Evolutionary conservation across 345 rosid species (phyloP).

Genomic region (Reutealis trisperma): DNA sequence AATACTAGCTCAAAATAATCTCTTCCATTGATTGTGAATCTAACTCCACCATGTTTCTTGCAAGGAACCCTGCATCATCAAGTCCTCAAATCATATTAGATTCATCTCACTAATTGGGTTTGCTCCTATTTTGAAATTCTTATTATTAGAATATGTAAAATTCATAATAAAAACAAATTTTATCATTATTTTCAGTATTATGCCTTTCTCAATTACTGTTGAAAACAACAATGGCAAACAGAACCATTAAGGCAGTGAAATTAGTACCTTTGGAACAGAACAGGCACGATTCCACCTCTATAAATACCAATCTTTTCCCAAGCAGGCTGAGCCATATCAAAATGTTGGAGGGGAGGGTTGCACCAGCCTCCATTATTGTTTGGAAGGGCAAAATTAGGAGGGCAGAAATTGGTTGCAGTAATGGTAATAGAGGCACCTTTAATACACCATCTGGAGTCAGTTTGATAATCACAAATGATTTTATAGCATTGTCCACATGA

Average conservation of each 20-base stretch:
- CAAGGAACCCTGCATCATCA: slow-evolving; percentile 70
- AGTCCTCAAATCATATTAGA: not conserved
- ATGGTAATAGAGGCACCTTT: slow-evolving; percentile 25
- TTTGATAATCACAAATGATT: slow-evolving; percentile 27
- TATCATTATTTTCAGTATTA: no score
- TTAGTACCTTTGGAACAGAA: slow-evolving; percentile 66
- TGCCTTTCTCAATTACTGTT: no score
- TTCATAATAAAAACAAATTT: not conserved
- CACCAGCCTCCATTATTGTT: slow-evolving; percentile 95
- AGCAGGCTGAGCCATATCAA: slow-evolving; percentile 94
- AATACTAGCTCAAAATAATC: slow-evolving; percentile 82
- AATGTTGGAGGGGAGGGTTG: slow-evolving; percentile 92
- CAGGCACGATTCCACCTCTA: slow-evolving; percentile 84
- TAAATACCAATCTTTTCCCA: slow-evolving; percentile 90
- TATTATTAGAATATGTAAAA: no score
- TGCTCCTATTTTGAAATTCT: not conserved
- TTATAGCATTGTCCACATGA: slow-evolving; percentile 32
- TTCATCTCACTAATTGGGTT: not conserved
- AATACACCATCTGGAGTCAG: slow-evolving; percentile 33
- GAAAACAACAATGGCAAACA: no score
- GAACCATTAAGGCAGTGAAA: no score
- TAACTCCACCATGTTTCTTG: slow-evolving; percentile 76
- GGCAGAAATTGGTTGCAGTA: slow-evolving; percentile 39
- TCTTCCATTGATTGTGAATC: slow-evolving; percentile 80
- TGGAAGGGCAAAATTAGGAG: slow-evolving; percentile 53